phyloP scores from a whole-genome alignment of 2,329 filamentous ascomycete genomes.

The Penicillium frequentans region DNA sequence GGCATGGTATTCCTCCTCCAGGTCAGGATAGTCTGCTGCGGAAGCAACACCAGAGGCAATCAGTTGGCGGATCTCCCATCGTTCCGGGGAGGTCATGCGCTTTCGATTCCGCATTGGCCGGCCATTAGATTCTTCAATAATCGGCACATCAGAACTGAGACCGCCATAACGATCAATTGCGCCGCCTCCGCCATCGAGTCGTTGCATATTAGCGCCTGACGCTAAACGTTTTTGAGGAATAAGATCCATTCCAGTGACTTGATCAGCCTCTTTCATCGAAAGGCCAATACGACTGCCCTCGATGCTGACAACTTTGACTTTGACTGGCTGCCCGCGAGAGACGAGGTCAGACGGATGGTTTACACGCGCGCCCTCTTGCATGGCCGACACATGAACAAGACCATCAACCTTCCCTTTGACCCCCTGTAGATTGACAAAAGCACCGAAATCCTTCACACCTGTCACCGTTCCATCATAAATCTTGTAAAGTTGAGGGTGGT shows the following conservation, averaged over 20 bases:
- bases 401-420: conserved; percentile 89
- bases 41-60: conserved; percentile 94
- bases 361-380: conserved; percentile 80
- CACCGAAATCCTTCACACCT: conserved; percentile 92
- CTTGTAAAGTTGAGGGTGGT: conserved; percentile 78
- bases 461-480: conserved; percentile 88
- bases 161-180: conserved; percentile 58
- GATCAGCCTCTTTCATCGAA: conserved; percentile 97
- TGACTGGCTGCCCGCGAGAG: conserved; percentile 76
- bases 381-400: conserved; percentile 87
- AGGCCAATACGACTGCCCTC: conserved; percentile 79
- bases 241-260: conserved; percentile 80
- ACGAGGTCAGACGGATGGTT: conserved; percentile 91
- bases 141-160: conserved; percentile 55
- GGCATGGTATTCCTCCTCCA: conserved; percentile 90
- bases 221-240: conserved; percentile 75
- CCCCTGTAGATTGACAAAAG: conserved; percentile 87
- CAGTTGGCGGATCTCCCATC: conserved; percentile 96
- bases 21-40: conserved; percentile 88
- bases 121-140: conserved; percentile 62
- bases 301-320: conserved; percentile 88
- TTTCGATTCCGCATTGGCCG: conserved; percentile 70
- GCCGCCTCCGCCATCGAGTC: conserved; percentile 61
- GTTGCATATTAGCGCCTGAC: conserved; percentile 87
- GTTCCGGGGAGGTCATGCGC: conserved; percentile 90